These are phyloP conservation scores for Quercus bicolor DNA, from an alignment of 306 rosid species.

Conservation along the genomic window DNA sequence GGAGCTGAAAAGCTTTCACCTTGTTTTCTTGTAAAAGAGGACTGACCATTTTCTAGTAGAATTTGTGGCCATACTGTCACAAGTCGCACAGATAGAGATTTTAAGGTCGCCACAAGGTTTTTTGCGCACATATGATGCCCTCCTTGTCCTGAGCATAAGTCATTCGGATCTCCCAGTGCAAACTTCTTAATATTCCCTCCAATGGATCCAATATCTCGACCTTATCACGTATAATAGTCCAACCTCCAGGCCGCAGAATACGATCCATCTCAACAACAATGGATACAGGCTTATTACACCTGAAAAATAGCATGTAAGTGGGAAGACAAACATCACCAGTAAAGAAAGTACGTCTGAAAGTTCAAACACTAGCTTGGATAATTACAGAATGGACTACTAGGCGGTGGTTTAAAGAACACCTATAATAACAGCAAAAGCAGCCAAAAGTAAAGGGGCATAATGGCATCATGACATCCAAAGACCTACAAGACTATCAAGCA, in stretches of 20 bases:
- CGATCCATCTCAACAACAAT: slow-evolving; percentile 96
- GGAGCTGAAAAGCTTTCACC: neutral
- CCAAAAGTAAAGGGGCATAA: neutral
- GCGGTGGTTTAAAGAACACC: neutral
- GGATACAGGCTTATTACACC: slow-evolving; percentile 81
- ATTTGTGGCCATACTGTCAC: neutral
- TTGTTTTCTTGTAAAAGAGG: neutral
- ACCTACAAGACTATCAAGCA: neutral
- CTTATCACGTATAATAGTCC: slow-evolving; percentile 86
- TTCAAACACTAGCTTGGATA: too few species aligned
- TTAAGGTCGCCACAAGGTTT: slow-evolving; percentile 80
- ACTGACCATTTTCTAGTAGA: neutral
- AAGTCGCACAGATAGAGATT: slow-evolving; percentile 6
- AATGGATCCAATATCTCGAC: slow-evolving; percentile 69
- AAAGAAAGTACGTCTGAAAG: neutral
- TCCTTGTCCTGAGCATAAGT: slow-evolving; percentile 64
- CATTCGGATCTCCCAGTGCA: slow-evolving; percentile 84
- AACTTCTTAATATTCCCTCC: slow-evolving; percentile 65
- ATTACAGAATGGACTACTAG: neutral
- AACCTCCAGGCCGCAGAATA: slow-evolving; percentile 83
- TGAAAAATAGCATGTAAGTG: slow-evolving; percentile 20
- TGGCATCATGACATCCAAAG: neutral
- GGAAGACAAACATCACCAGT: too few species aligned
- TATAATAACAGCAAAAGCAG: neutral
- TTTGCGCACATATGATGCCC: slow-evolving; percentile 84